Conservation (phyloP, 2,329 filamentous ascomycete species). For the Annulohypoxylon truncatum region DNA sequence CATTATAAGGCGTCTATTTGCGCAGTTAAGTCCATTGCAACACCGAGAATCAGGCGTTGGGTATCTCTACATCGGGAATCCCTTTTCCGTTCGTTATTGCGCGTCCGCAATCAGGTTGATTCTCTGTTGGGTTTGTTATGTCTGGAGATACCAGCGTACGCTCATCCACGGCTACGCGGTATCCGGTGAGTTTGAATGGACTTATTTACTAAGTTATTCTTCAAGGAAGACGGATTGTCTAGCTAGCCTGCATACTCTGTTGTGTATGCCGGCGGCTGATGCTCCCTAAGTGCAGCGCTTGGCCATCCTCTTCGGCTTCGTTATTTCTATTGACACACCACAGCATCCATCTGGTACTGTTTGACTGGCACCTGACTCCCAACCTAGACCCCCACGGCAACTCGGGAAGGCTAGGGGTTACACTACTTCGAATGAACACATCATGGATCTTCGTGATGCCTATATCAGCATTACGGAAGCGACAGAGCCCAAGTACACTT, state of each 20-base stretch:
- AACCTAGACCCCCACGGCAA: conserved; percentile 35
- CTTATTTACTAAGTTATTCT: conserved; percentile 9
- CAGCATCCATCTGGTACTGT: conserved; percentile 7
- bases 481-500: conserved; percentile 8
- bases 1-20: conserved; percentile 11
- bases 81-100: conserved; percentile 13
- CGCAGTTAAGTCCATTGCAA: conserved; percentile 25
- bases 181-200: conserved; percentile 17
- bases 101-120: conserved; percentile 23
- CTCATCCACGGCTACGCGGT: conserved; percentile 14
- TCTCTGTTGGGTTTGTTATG: conserved; percentile 11
- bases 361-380: conserved; percentile 14
- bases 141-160: conserved; percentile 17
- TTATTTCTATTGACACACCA: conserved; percentile 18
- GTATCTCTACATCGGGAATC: conserved; percentile 21
- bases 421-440: conserved; percentile 20
- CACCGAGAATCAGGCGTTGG: conserved; percentile 22
- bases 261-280: conserved; percentile 29
- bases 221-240: conserved; percentile 6
- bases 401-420: conserved; percentile 32
- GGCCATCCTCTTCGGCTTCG: conserved; percentile 23
- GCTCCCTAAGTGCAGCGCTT: conserved; percentile 28
- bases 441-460: conserved; percentile 19
- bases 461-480: conserved; percentile 22
- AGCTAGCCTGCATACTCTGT: conserved; percentile 5